Base-by-base conservation (phyloP, 148 eudicot species). In the Amaranthus cruentus region DNA sequence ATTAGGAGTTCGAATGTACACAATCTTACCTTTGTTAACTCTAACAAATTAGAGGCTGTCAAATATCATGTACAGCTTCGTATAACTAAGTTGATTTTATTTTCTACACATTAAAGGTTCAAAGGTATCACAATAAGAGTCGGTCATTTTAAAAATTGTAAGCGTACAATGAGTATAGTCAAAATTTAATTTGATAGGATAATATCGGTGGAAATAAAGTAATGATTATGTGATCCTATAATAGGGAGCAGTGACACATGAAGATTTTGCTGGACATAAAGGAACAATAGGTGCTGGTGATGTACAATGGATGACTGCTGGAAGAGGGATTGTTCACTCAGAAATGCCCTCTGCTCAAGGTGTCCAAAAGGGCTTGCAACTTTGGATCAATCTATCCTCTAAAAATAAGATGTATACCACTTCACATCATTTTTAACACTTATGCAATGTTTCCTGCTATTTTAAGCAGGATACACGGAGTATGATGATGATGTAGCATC, bases 271-370 rank as follows among this genome's bases (percentile, higher is more conserved):
- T 56, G 98, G 98, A 14, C 88, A 89, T 50, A 90, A 86, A 62
- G 98, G 98, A 18, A 93, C 82, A 28, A 90, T 93, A 62, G 84
- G 81, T 67, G 85, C 82, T 3, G 98, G 96, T 68, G 98, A 87
- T 69, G 68, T 93, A 77, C 98, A 93, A 61, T 93, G 98, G 98
- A 93, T 88, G 98, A 93, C 98, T 43, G 98, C 98, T 7, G 96
- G 98, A 69, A 85, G 96, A 86, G 98, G 98, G 5, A 87, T 93
- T 11, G 94, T 93, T 72, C 98, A 93, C 73, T 90, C 98, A 1
- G 98, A 93, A 79, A 90, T 93, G 96, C 93, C 96, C 51, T 93
- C 92, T 5, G 51, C 86, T 9, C 85, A 87, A 38, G 98, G 98
- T 60, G 81, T 85, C 55, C 91, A 89, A 70, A 88, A 79, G 76